phyloP scores from a whole-genome alignment of 331 rosid species.

The Pyrus hybrid region DNA sequence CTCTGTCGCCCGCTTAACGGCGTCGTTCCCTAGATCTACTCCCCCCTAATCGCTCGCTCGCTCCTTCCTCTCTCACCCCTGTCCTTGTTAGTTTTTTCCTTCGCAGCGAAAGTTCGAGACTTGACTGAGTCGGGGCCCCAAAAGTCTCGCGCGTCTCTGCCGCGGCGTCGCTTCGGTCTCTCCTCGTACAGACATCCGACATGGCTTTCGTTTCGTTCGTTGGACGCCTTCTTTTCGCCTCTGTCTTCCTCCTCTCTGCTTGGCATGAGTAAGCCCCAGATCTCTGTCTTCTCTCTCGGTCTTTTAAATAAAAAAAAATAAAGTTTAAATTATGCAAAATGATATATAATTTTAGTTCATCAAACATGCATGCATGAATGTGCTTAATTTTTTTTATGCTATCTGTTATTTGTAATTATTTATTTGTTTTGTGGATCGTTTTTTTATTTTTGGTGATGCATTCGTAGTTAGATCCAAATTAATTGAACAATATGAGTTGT shows the following conservation, averaged over 20 bases:
- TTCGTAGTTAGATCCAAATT: neutral
- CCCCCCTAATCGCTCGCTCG: neutral
- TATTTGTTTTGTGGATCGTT: neutral
- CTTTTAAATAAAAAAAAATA: neutral
- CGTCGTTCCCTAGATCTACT: constrained; percentile 21
- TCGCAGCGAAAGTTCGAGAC: neutral
- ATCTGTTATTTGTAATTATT: neutral
- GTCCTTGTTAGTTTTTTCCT: neutral
- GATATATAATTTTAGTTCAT: neutral
- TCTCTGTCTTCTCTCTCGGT: constrained; percentile 9
- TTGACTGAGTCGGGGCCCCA: neutral
- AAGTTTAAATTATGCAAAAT: neutral
- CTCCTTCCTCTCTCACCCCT: neutral
- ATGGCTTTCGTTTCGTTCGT: constrained; percentile 53
- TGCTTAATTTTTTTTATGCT: neutral
- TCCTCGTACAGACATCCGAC: constrained; percentile 4
- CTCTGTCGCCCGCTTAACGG: neutral
- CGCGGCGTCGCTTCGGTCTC: constrained; percentile 13
- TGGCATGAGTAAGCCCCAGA: constrained; percentile 55
- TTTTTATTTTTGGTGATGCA: neutral
- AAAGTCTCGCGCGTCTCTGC: neutral
- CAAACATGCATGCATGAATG: neutral
- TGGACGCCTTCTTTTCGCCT: constrained; percentile 54
- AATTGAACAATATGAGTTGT: neutral
- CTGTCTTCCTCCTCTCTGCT: constrained; percentile 55